Evolutionary conservation across 73 alveolate genomes (phyloP), one percentile per base, ranked within the genome.

Genomic region (Paraurostyla sp.): DNA sequence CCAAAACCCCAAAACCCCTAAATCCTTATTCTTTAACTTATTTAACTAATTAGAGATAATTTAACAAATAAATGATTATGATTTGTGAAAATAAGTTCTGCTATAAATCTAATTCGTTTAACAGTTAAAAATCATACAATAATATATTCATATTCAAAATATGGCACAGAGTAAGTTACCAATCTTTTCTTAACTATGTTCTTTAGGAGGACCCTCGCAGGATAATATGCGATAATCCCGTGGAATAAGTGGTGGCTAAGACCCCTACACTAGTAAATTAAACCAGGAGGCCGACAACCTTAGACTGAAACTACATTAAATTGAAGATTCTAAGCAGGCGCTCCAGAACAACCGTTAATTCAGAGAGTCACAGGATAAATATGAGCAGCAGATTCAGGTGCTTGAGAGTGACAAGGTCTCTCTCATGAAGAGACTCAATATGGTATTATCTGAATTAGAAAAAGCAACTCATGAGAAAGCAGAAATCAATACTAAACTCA

Each of bases 391-490:
- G 25, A 78, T 80, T 22, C n/a, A 48, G 35, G 73, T 33, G 16
- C 76, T 91, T 0, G 95, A 91, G 54, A 38, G 41, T 25, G 95
- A 91, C 68, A 91, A 83, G 45, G 75, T 83, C 49, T 29, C 68
- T 7, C 87, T 91, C 1, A 91, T 91, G 95, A 71, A 59, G 18
- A 75, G 94, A 33, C 76, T 91, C 22, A 91, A 91, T 56, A 71
- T 85, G 87, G 91, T 91, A 0, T 80, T 91, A n/a, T 23, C 60
- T 4, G 93, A 91, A 63, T 52, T 91, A 36, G 95, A 91, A 41
- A 15, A 60, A 22, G 95, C 95, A 0, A 71, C 92, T 27, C 75
- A 75, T 50, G 95, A 91, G 71, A 91, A 91, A 49, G 33, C 63
- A n/a, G 92, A 83, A 11, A 60, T 81, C 25, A 75, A 73, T 27